A percentile compares a stretch with the other conserved stretches of the same genome.
phyloP scores from a whole-genome alignment of 352 stramenopile species.

The Plasmopara viticola region DNA sequence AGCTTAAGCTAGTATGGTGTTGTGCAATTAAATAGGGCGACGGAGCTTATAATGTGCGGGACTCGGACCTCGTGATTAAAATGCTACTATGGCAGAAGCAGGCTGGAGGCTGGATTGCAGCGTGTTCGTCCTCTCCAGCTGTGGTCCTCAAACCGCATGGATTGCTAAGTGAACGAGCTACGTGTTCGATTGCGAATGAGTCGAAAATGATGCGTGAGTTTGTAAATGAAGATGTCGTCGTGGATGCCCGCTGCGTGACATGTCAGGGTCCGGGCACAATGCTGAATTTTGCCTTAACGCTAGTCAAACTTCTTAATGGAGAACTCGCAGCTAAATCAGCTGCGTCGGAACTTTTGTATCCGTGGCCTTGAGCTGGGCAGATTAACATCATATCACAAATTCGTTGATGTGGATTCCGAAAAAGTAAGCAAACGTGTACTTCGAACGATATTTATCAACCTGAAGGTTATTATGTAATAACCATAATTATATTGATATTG shows the following conservation, averaged over 20 bases:
- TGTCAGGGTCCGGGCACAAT: constrained; percentile 45
- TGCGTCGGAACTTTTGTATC: constrained; percentile 34
- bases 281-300: constrained; percentile 43
- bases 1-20: neutral
- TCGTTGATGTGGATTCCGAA: neutral
- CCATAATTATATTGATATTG: too few species aligned
- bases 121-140: constrained; percentile 39
- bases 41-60: constrained; percentile 33
- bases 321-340: constrained; percentile 29
- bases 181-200: constrained; percentile 38
- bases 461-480: too few species aligned
- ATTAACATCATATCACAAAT: neutral
- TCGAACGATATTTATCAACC: too few species aligned
- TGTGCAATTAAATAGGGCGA: constrained; percentile 27
- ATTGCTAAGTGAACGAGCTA: constrained; percentile 41
- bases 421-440: too few species aligned
- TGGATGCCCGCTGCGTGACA: constrained; percentile 53
- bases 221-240: constrained; percentile 48
- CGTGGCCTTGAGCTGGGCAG: constrained; percentile 16
- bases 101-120: constrained; percentile 44
- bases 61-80: constrained; percentile 55
- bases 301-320: constrained; percentile 53
- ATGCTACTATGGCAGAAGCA: constrained; percentile 56
- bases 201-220: constrained; percentile 40
- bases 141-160: constrained; percentile 40